phyloP scores from a whole-genome alignment of 371 early-diverging fungal genomes.

The Mucor racemosus region DNA sequence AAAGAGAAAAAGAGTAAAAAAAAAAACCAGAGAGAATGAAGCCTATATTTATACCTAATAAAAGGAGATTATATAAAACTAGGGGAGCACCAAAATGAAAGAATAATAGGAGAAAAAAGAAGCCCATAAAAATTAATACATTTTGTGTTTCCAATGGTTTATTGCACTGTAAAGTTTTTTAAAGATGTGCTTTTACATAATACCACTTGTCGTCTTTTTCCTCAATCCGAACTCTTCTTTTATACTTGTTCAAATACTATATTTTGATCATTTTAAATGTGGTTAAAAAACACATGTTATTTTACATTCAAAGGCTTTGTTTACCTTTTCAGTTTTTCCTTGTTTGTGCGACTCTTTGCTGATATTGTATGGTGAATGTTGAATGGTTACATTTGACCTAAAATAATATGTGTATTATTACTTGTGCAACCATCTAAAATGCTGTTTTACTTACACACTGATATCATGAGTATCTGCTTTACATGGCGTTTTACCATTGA shows the following conservation, averaged over 20 bases:
- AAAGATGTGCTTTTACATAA: slow-evolving; percentile 36
- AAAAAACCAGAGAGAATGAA: slow-evolving; percentile 17
- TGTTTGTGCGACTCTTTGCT: slow-evolving; percentile 23
- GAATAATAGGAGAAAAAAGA: slow-evolving; percentile 15
- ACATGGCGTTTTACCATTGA: slow-evolving; percentile 44
- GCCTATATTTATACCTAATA: slow-evolving; percentile 8
- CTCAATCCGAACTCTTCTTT: neutral
- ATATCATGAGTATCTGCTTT: slow-evolving; percentile 46
- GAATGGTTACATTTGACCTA: slow-evolving; percentile 40
- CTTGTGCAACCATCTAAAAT: neutral
- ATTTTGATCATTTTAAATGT: too few species aligned
- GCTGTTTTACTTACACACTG: slow-evolving; percentile 24
- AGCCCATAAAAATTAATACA: slow-evolving; percentile 18
- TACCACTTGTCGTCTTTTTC: slow-evolving; percentile 45
- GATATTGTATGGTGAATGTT: slow-evolving; percentile 38
- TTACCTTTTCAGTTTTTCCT: slow-evolving; percentile 16
- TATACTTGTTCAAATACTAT: slow-evolving; percentile 11
- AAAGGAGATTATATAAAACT: slow-evolving; percentile 1
- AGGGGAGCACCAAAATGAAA: slow-evolving; percentile 15
- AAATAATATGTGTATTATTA: neutral
- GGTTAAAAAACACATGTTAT: neutral
- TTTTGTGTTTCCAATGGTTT: slow-evolving; percentile 20
- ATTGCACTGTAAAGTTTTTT: slow-evolving; percentile 2
- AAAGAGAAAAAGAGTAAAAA: slow-evolving; percentile 8
- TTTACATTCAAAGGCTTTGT: neutral